Conservation (phyloP, 1,139 yeast genomes). For the Hyphopichia burtonii region DNA sequence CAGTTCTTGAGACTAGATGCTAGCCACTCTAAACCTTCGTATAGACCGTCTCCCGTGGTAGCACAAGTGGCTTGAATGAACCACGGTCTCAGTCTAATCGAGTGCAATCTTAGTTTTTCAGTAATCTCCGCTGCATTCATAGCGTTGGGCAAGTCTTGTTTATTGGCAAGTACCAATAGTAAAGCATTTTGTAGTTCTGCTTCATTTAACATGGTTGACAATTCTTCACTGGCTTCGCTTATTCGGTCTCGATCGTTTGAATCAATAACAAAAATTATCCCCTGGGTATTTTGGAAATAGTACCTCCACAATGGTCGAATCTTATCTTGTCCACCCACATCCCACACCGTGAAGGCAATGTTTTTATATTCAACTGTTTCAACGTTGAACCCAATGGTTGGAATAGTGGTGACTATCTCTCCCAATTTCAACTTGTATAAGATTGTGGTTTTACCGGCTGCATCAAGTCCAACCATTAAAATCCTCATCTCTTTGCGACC, state of each 20-base stretch:
- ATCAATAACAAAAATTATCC: constrained; percentile 42
- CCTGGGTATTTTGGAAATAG: constrained; percentile 44
- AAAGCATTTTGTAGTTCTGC: constrained; percentile 44
- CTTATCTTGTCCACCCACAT: constrained; percentile 47
- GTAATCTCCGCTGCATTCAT: constrained; percentile 47
- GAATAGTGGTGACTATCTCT: constrained; percentile 42
- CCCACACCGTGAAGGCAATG: constrained; percentile 44
- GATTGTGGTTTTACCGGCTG: constrained; percentile 45
- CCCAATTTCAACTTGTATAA: constrained; percentile 43
- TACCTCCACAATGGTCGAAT: constrained; percentile 46
- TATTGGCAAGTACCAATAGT: constrained; percentile 42
- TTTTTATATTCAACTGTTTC: constrained; percentile 44
- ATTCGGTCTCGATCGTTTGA: constrained; percentile 46
- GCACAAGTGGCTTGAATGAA: constrained; percentile 45
- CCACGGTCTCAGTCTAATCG: constrained; percentile 45
- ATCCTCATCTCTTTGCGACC: constrained; percentile 46
- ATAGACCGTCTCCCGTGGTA: constrained; percentile 43
- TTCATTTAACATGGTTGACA: constrained; percentile 44
- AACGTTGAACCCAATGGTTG: constrained; percentile 43
- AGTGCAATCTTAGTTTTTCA: constrained; percentile 42
- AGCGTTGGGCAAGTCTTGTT: constrained; percentile 45
- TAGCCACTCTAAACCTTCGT: constrained; percentile 46
- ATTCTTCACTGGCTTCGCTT: constrained; percentile 45
- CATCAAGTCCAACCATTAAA: constrained; percentile 45
- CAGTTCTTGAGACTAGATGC: constrained; percentile 33